Evolutionary conservation across 345 rosid species (phyloP), one percentile per base, ranked within the genome.

Genomic region (Eutrema heterophyllum): DNA sequence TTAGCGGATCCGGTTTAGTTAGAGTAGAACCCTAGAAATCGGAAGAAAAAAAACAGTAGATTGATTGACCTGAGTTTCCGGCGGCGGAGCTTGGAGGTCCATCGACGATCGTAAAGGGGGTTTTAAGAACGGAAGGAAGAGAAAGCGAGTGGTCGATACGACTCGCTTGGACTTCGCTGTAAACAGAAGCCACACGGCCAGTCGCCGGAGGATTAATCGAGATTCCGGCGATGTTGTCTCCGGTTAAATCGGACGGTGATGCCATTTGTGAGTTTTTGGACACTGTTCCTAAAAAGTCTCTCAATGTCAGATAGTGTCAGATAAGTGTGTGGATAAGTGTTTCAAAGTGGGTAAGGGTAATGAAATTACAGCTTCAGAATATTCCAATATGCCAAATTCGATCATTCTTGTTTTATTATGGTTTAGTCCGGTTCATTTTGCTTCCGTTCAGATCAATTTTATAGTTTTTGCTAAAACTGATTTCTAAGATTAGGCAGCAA

Each of bases 61-160:
- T 12, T 40, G 38, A 68, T n/a, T 40, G 30, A 89, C 97, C 98
- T 41, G 99, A 87, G 74, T 86, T 85, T 38, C 99, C 99, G 7
- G 99, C 94, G 50, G 98, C 84, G 6, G 99, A 87, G 81, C 98
- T 95, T 0, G 83, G 83, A 26, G 92, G 88, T 5, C 98, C 98
- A 18, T 95, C 88, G 82, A 92, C 81, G 84, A 92, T 73, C 69
- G 78, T 81, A 79, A 90, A 90, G 7, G 92, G 83, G 15, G n/a
- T 79, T 59, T 73, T 83, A 54, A 95, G 81, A 38, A 92, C 91
- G 26, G 94, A 90, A 73, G 99, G 99, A 24, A 92, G 85, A 67
- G 91, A 92, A 68, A 92, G 97, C 13, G 83, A 53, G 79, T 88
- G 87, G 58, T 86, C 86, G 29, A 92, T 89, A 56, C 98, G 98